Conservation (phyloP, 1,139 yeast genomes). For the Kodamaea fungicola region DNA sequence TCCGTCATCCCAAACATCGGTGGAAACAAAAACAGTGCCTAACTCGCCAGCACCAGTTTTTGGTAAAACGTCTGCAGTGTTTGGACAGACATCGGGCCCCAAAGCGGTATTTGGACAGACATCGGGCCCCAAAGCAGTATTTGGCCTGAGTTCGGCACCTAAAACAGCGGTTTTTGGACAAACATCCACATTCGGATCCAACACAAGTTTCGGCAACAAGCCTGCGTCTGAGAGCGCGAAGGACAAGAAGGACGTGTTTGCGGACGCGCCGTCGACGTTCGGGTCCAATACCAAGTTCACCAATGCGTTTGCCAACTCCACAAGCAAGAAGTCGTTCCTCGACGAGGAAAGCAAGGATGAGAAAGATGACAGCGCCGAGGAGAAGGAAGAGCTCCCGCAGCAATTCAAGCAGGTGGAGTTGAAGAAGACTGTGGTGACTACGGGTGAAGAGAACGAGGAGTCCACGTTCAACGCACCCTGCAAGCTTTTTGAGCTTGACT, state of each 20-base stretch:
- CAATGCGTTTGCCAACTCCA: conserved; percentile 51
- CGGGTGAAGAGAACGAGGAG: conserved; percentile 89
- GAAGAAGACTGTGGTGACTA: conserved; percentile 53
- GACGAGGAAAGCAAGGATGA: conserved; percentile 26
- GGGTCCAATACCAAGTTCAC: conserved; percentile 61
- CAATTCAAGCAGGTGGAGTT: conserved; percentile 51
- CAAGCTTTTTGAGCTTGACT: conserved; percentile 72
- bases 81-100: conserved; percentile 50
- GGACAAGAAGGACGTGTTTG: conserved; percentile 5
- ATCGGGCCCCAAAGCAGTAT: conserved; percentile 32
- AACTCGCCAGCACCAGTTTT: conserved; percentile 27
- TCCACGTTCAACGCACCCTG: conserved; percentile 69
- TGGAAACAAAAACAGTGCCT: conserved; percentile 12
- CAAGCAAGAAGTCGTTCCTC: conserved; percentile 52
- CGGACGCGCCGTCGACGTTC: conserved; percentile 25
- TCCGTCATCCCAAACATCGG: conserved; percentile 19
- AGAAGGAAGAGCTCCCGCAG: conserved; percentile 18
- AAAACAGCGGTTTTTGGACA: no score
- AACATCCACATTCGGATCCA: conserved; percentile 38
- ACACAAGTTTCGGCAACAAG: conserved; percentile 53
- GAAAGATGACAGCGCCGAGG: conserved; percentile 6
- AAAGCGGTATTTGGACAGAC: conserved; percentile 17
- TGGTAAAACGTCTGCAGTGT: conserved; percentile 46
- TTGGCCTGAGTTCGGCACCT: conserved; percentile 17
- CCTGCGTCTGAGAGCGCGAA: conserved; percentile 17